These are phyloP conservation scores for Glebionis coronaria DNA, from an alignment of 129 eudicot genomes.

Conservation along the genomic window DNA sequence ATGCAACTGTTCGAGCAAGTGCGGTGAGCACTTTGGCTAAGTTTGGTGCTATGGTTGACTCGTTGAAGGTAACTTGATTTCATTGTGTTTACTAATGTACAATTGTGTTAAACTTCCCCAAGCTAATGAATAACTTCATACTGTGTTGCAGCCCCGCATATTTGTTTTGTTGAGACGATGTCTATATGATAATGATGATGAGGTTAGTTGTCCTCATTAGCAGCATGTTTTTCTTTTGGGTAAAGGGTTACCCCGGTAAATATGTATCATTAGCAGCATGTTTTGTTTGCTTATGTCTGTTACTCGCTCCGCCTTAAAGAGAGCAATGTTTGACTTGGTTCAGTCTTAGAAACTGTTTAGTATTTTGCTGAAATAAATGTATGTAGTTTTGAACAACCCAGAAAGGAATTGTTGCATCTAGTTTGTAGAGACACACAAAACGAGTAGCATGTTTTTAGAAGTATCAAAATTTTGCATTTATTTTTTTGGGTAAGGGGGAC, in stretches of 20 bases:
- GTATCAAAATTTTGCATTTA: too few species aligned
- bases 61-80: slow-evolving; percentile 60
- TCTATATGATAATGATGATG: slow-evolving; percentile 89
- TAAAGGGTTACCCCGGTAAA: too few species aligned
- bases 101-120: background rate
- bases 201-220: slow-evolving; percentile 52
- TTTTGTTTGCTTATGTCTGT: background rate
- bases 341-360: background rate
- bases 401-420: too few species aligned
- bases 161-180: slow-evolving; percentile 85
- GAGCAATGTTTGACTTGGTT: background rate
- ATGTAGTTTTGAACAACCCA: background rate
- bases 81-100: background rate
- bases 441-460: too few species aligned
- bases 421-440: too few species aligned
- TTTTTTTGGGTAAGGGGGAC: too few species aligned
- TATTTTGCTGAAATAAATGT: too few species aligned
- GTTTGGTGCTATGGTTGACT: slow-evolving; percentile 89
- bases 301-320: background rate
- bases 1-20: slow-evolving; percentile 93
- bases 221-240: background rate
- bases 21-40: slow-evolving; percentile 97
- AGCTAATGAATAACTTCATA: slow-evolving; percentile 13
- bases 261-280: too few species aligned
- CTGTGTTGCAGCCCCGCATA: slow-evolving; percentile 83